Conservation (phyloP, 2,329 filamentous ascomycete genomes). For the Penicillium italicum region DNA sequence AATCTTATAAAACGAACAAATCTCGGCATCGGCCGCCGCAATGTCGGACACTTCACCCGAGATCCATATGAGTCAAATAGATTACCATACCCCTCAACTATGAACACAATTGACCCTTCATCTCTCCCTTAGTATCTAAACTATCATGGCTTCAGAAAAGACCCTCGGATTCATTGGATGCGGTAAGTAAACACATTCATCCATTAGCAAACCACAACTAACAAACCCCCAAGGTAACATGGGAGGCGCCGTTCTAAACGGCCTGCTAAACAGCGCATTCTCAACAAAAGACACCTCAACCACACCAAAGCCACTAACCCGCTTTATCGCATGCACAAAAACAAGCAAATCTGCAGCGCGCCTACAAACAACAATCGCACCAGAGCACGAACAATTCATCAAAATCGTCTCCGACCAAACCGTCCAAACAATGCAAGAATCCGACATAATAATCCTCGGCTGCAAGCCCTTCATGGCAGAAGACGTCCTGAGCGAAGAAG, state of each 20-base stretch:
- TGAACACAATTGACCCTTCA: not conserved
- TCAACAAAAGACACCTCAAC: not conserved
- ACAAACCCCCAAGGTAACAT: slow-evolving; percentile 31
- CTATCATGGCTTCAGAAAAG: slow-evolving; percentile 7
- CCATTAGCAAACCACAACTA: not conserved
- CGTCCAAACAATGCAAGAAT: slow-evolving; percentile 32
- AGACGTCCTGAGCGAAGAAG: slow-evolving; percentile 35
- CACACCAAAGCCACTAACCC: slow-evolving; percentile 7
- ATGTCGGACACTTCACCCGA: slow-evolving; percentile 2
- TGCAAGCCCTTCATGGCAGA: slow-evolving; percentile 47
- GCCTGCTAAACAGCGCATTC: slow-evolving; percentile 28
- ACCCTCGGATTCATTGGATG: slow-evolving; percentile 23
- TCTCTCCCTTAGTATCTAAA: not conserved
- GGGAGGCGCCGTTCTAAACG: slow-evolving; percentile 36
- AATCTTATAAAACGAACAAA: not conserved
- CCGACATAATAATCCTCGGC: slow-evolving; percentile 45
- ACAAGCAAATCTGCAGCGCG: slow-evolving; percentile 35
- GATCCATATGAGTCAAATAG: not conserved
- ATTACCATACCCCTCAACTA: not conserved
- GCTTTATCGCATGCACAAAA: slow-evolving; percentile 43
- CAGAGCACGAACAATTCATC: slow-evolving; percentile 28
- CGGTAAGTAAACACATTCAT: slow-evolving; percentile 7
- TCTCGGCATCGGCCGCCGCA: not conserved
- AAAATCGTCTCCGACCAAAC: slow-evolving; percentile 36
- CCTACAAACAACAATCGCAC: slow-evolving; percentile 28